Evolutionary conservation across 1,284 basidiomycete genomes (phyloP), one percentile per base, ranked within the genome.

Genomic region (Hemileia vastatrix): DNA sequence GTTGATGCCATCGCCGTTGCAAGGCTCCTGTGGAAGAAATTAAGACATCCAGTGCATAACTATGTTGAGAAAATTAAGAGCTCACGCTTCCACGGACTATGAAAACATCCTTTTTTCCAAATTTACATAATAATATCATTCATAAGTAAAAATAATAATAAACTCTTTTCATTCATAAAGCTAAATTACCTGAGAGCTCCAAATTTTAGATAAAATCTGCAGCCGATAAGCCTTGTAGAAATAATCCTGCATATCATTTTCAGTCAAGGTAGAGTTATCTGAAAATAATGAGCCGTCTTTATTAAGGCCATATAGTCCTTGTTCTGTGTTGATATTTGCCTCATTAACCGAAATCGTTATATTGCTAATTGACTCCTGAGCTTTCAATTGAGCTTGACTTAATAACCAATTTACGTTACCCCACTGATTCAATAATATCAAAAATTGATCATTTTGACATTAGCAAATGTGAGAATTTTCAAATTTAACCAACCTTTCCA

Each of bases 51-150:
- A 31, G 40, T 11, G 9, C 1, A 31, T 43, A 8, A 13, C 21
- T 44, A 36, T 3, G 4, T 4, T 6, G 18, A 44, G 27, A n/a
- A 18, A 24, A 11, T n/a, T 6, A 4, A 18, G 4, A 23, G 24
- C 61, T 44, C 54, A 63, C 61, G 51, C 61, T 63, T 50, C 61
- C 61, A 44, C 61, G 53, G 8, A 47, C 52, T 13, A 63, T 63
- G 32, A 63, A 63, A 15, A 63, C 36, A 52, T 63, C 52, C 61
- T 63, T 36, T 54, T 36, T 36, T 23, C 15, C 3, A 53, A 53
- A 53, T 6, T 8, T 2, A 21, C 9, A 1, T 9, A 1, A n/a
- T 9, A 49, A 2, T 1, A 13, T 13, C 9, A 6, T 33, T 18
- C 27, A 21, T 31, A 47, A 50, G 19, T 40, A 6, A 31, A 59